Evolutionary conservation across 345 rosid species (phyloP).

Genomic region (Melaleuca quinquenervia): DNA sequence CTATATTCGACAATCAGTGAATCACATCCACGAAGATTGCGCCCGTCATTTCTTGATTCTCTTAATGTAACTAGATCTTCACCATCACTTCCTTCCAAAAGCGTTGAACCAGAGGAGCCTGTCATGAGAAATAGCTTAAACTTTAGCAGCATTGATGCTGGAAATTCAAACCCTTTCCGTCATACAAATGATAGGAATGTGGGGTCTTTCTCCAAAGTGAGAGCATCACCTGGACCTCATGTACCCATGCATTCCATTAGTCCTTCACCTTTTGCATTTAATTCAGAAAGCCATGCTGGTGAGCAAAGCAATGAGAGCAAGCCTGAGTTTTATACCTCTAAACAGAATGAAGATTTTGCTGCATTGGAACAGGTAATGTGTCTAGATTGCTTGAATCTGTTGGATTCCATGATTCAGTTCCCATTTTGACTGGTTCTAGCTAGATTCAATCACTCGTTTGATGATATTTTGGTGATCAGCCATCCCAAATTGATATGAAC

Average conservation of each 20-base stretch:
- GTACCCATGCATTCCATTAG: constrained; percentile 16
- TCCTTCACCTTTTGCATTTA: constrained; percentile 17
- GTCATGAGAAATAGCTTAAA: constrained; percentile 20
- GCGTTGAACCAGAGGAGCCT: constrained; percentile 18
- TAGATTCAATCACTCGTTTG: background rate
- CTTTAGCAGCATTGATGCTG: constrained; percentile 20
- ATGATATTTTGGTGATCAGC: background rate
- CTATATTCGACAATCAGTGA: constrained; percentile 32
- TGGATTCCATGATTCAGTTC: background rate
- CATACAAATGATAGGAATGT: constrained; percentile 3
- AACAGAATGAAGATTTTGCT: constrained; percentile 76
- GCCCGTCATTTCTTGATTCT: constrained; percentile 90
- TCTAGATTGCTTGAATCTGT: background rate
- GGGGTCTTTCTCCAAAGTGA: constrained; percentile 19
- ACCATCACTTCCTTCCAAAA: constrained; percentile 31
- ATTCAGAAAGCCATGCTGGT: constrained; percentile 11
- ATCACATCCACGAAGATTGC: constrained; percentile 44
- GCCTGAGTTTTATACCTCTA: constrained; percentile 37
- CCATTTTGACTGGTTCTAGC: background rate
- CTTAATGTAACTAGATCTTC: constrained; percentile 50
- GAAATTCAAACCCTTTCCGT: constrained; percentile 8
- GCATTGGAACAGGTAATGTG: constrained; percentile 82
- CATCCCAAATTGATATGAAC: background rate
- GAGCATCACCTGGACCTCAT: constrained; percentile 15
- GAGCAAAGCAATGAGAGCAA: constrained; percentile 17